phyloP scores from a whole-genome alignment of 176 grass and related monocot species.

The Zoysia pacifica region DNA sequence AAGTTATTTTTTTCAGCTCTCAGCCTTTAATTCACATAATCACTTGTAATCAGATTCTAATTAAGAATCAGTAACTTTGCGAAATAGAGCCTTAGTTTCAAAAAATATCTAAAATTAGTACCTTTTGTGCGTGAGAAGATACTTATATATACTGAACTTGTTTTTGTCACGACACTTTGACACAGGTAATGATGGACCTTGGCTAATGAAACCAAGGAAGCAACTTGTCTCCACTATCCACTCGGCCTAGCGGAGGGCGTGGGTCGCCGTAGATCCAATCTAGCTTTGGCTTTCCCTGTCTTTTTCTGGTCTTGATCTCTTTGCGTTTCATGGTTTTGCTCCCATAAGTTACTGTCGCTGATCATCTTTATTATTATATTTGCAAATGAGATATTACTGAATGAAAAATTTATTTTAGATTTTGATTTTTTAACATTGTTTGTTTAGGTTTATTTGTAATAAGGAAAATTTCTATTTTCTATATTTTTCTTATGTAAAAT shows the following conservation, averaged over 20 bases:
- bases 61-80: too few relatives aligned
- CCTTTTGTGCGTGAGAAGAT: constrained; percentile 2
- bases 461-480: too few relatives aligned
- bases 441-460: too few relatives aligned
- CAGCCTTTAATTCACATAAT: too few relatives aligned
- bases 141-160: background rate
- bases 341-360: background rate
- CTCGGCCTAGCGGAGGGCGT: too few relatives aligned
- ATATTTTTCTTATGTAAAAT: too few relatives aligned
- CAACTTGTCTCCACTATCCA: constrained; percentile 22
- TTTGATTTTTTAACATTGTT: too few relatives aligned
- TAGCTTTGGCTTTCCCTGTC: background rate
- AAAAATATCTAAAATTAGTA: background rate
- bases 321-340: background rate
- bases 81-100: too few relatives aligned
- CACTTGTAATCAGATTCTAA: too few relatives aligned
- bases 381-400: background rate
- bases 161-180: background rate
- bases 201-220: constrained; percentile 22
- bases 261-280: constrained; percentile 34
- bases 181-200: background rate
- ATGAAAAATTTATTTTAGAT: background rate
- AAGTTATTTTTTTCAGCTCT: too few relatives aligned
- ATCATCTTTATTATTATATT: background rate
- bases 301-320: background rate